Evolutionary conservation across 106 monocot species (phyloP).

Genomic region (Dactylorhiza incarnata): DNA sequence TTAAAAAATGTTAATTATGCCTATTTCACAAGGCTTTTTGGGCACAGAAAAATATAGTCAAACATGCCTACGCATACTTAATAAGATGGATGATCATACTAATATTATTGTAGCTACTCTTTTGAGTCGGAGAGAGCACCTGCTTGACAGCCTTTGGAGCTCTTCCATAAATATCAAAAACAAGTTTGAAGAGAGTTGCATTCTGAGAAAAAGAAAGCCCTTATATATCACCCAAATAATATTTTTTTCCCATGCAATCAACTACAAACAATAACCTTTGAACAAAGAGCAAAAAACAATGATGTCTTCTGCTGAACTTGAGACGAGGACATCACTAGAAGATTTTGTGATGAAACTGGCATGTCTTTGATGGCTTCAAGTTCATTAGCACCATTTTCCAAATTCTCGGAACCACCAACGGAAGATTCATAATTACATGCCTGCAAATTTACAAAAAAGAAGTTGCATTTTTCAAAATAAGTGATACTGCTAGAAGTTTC

Average conservation of each 20-base stretch:
- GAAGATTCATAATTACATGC: conserved; percentile 45
- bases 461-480: background rate
- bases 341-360: conserved; percentile 16
- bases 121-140: conserved; percentile 27
- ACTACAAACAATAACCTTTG: conserved; percentile 40
- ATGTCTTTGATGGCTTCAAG: conserved; percentile 21
- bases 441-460: conserved; percentile 15
- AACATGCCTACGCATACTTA: background rate
- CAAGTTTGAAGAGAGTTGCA: conserved; percentile 59
- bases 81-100: background rate
- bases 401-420: conserved; percentile 40
- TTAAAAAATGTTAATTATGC: background rate
- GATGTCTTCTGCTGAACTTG: conserved; percentile 59
- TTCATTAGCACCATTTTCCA: conserved; percentile 36
- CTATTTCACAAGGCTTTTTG: background rate
- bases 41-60: background rate
- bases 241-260: background rate
- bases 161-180: conserved; percentile 88
- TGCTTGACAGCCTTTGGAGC: conserved; percentile 81
- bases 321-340: conserved; percentile 26
- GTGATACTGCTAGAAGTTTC: background rate
- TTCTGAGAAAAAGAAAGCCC: conserved; percentile 40
- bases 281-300: conserved; percentile 85
- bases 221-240: background rate
- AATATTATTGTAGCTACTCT: background rate